These are phyloP conservation scores for Aspergillus jensenii DNA, from an alignment of 2,329 filamentous ascomycete species.

Conservation along the genomic window DNA sequence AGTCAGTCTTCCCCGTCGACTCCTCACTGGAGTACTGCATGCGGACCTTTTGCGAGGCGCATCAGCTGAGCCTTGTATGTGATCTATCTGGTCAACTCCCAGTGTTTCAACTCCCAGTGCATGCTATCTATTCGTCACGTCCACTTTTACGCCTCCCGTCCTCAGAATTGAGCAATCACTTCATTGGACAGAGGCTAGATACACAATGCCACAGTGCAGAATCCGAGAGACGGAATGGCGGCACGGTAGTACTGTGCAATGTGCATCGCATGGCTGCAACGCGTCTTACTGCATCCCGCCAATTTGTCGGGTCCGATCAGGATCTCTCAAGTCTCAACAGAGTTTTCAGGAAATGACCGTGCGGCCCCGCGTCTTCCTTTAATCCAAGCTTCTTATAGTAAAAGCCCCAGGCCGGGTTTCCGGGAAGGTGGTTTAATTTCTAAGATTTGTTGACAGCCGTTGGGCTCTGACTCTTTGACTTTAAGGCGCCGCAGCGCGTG, in stretches of 20 bases:
- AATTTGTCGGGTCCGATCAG: neutral
- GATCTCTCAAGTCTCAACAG: neutral
- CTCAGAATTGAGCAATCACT: neutral
- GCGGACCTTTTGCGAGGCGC: neutral
- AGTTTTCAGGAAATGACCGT: neutral
- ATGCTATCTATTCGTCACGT: neutral
- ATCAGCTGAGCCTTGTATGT: slow-evolving; percentile 5
- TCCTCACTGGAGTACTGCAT: no score
- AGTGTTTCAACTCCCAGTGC: neutral
- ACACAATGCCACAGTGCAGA: neutral
- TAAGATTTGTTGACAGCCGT: slow-evolving; percentile 4
- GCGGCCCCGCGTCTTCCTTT: neutral
- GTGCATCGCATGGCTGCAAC: neutral
- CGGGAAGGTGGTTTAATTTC: neutral
- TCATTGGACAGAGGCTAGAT: neutral
- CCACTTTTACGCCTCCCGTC: neutral
- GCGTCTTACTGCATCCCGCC: no score
- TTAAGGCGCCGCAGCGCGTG: neutral
- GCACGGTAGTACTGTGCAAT: neutral
- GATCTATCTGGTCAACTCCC: neutral
- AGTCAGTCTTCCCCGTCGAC: no score
- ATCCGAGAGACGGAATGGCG: neutral
- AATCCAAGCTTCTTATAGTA: neutral
- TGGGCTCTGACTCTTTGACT: neutral
- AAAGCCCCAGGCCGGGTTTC: neutral